Conservation (phyloP, 2,329 filamentous ascomycete genomes). For the Aspergillus fijiensis region DNA sequence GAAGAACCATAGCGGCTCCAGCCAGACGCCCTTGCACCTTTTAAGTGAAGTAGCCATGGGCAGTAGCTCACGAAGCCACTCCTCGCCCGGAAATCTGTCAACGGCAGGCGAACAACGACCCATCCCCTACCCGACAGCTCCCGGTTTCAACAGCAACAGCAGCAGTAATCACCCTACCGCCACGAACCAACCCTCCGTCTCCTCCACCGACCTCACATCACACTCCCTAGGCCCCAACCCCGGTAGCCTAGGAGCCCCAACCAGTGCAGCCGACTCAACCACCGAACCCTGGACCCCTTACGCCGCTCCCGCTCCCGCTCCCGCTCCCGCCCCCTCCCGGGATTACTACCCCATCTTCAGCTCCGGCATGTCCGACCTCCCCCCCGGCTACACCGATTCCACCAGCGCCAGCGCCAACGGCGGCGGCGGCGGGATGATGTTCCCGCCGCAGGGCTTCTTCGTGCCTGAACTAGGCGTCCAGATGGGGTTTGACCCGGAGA, state of each 20-base stretch:
- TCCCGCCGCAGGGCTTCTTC: constrained; percentile 21
- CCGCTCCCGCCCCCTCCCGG: background rate
- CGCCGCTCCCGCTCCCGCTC: background rate
- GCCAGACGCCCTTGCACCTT: constrained; percentile 38
- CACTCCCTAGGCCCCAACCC: constrained; percentile 12
- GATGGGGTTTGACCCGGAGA: constrained; percentile 28
- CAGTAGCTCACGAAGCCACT: constrained; percentile 25
- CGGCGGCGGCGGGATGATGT: constrained; percentile 15
- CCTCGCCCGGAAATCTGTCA: background rate
- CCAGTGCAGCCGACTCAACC: constrained; percentile 1
- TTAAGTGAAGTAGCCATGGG: constrained; percentile 45
- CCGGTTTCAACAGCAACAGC: constrained; percentile 1
- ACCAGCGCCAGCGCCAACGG: constrained; percentile 8
- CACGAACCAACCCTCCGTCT: constrained; percentile 11
- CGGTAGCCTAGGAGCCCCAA: no score
- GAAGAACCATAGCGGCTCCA: constrained; percentile 11
- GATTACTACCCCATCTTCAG: constrained; percentile 14
- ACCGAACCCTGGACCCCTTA: constrained; percentile 15
- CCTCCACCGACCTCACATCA: constrained; percentile 11
- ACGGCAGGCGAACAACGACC: background rate
- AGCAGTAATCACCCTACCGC: constrained; percentile 9
- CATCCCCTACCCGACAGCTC: background rate
- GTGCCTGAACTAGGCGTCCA: constrained; percentile 28
- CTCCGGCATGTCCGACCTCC: constrained; percentile 10
- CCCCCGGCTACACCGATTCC: constrained; percentile 17